phyloP scores from a whole-genome alignment of 2,329 filamentous ascomycete species.

The Fusarium haematococcum region DNA sequence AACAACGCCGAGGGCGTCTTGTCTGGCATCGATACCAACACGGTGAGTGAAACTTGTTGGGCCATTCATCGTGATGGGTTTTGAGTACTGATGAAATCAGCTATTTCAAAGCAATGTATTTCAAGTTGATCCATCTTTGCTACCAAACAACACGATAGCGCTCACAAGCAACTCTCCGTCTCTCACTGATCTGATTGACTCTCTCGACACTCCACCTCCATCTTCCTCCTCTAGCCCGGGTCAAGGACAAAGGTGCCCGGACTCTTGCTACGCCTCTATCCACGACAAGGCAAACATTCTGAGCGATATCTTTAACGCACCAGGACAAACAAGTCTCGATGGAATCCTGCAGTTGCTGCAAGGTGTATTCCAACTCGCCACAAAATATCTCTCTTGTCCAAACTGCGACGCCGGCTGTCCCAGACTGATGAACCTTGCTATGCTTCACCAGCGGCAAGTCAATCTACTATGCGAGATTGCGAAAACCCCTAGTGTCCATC shows the following conservation, averaged over 20 bases:
- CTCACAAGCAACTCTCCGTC: neutral
- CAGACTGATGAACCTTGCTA: conserved; percentile 10
- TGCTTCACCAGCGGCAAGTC: conserved; percentile 16
- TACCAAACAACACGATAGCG: accelerated
- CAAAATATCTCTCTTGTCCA: conserved; percentile 1
- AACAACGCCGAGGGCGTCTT: neutral
- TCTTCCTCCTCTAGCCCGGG: neutral
- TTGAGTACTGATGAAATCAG: neutral
- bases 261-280: neutral
- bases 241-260: neutral
- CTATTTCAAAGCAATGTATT: neutral
- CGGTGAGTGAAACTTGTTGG: neutral
- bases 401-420: conserved; percentile 14
- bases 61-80: neutral
- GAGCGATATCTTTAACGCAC: neutral
- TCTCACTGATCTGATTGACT: conserved; percentile 1
- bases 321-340: neutral
- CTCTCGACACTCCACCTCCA: neutral
- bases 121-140: neutral
- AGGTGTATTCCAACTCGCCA: neutral
- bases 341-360: neutral
- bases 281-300: neutral
- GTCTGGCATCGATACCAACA: neutral
- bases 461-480: conserved; percentile 6
- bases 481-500: neutral